phyloP scores from a whole-genome alignment of 192 early-diverging fungal species.

The Linnemannia elongata region DNA sequence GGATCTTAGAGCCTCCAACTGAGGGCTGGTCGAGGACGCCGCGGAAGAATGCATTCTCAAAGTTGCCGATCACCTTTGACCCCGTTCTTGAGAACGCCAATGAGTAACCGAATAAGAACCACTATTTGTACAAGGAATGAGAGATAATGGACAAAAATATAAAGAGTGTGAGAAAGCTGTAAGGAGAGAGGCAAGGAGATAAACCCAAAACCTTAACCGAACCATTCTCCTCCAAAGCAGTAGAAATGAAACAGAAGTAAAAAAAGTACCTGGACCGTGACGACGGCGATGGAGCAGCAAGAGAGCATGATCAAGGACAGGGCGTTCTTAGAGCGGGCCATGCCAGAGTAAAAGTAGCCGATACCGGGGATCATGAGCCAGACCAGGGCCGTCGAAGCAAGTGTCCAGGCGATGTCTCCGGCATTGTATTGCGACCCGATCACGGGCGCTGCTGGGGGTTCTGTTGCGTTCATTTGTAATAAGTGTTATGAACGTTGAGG shows the following conservation, averaged over 20 bases:
- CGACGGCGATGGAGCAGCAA: conserved; percentile 85
- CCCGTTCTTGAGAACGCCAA: conserved; percentile 86
- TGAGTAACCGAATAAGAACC: conserved; percentile 93
- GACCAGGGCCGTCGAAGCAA: conserved; percentile 81
- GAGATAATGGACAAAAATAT: not conserved
- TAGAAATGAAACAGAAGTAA: not conserved
- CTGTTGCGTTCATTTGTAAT: conserved; percentile 18
- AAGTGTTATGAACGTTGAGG: not conserved
- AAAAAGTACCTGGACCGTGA: conserved; percentile 76
- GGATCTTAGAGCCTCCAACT: conserved; percentile 73
- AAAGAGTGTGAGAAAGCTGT: conserved; percentile 3
- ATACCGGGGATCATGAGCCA: conserved; percentile 97
- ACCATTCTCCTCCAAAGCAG: too few species aligned
- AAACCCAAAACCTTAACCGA: not conserved
- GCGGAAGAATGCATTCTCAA: conserved; percentile 79
- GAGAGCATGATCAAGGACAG: conserved; percentile 91
- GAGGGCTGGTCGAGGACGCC: conserved; percentile 63
- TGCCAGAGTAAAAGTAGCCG: conserved; percentile 96
- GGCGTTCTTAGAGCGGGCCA: conserved; percentile 93
- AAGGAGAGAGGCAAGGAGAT: conserved; percentile 3
- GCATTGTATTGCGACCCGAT: conserved; percentile 38
- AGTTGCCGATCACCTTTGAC: conserved; percentile 83
- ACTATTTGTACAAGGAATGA: conserved; percentile 60
- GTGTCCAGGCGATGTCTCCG: conserved; percentile 79
- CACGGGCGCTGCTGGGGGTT: not conserved